Evolutionary conservation across 352 stramenopile genomes (phyloP).

Genomic region (Elongisporangium senticosum): DNA sequence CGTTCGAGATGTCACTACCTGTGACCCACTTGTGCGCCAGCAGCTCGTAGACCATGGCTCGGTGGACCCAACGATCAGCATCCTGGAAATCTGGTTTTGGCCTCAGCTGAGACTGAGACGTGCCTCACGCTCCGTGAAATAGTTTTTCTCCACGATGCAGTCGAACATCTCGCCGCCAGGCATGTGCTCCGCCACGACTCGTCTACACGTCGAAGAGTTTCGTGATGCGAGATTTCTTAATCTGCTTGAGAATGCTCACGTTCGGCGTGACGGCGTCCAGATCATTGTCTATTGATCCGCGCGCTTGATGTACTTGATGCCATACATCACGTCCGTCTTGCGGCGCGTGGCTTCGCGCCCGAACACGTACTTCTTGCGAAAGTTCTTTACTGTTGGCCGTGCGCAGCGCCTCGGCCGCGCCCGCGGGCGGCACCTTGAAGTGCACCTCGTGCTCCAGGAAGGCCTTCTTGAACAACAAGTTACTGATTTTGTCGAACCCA

Average conservation of each 20-base stretch:
- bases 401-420: slow-evolving; percentile 25
- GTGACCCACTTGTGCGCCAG: slow-evolving; percentile 89
- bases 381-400: slow-evolving; percentile 27
- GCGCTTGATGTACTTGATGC: slow-evolving; percentile 88
- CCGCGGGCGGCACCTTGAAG: slow-evolving; percentile 51
- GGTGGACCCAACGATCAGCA: slow-evolving; percentile 79
- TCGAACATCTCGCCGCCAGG: slow-evolving; percentile 82
- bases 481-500: slow-evolving; percentile 63
- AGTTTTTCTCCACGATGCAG: slow-evolving; percentile 84
- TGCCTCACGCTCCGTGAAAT: slow-evolving; percentile 82
- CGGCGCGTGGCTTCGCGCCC: slow-evolving; percentile 56
- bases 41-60: slow-evolving; percentile 67
- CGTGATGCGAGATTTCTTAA: slow-evolving; percentile 87
- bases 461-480: slow-evolving; percentile 65
- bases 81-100: slow-evolving; percentile 87
- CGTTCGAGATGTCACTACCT: slow-evolving; percentile 47
- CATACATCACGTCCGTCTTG: slow-evolving; percentile 35
- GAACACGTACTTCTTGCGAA: slow-evolving; percentile 61
- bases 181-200: slow-evolving; percentile 94
- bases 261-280: slow-evolving; percentile 73
- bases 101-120: slow-evolving; percentile 56
- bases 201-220: slow-evolving; percentile 87
- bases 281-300: slow-evolving; percentile 59
- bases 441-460: slow-evolving; percentile 43
- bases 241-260: slow-evolving; percentile 70